Conservation (phyloP, 257 asterid genomes). For the Prunella vulgaris region DNA sequence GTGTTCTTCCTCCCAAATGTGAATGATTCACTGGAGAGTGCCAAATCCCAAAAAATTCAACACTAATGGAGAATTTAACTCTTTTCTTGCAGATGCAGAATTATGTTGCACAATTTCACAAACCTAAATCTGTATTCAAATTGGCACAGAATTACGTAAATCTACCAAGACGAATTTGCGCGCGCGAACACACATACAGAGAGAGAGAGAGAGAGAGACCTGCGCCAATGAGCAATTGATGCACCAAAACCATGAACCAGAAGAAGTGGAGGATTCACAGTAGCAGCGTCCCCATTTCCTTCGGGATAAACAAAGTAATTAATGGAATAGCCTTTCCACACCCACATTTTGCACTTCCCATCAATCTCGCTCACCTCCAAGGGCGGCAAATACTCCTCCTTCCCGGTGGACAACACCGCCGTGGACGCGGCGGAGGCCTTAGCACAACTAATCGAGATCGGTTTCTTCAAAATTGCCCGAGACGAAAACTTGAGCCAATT, state of each 20-base stretch:
- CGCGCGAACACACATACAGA: neutral
- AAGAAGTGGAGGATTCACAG: constrained; percentile 50
- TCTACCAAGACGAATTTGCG: neutral
- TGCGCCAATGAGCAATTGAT: constrained; percentile 90
- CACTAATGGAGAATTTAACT: neutral
- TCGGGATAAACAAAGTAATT: constrained; percentile 63
- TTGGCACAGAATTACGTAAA: neutral
- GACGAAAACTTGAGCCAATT: constrained; percentile 8
- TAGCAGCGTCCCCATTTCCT: constrained; percentile 7
- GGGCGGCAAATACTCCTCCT: constrained; percentile 33
- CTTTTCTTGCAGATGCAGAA: neutral
- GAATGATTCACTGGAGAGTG: no score
- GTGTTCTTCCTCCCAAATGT: no score
- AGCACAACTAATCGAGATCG: constrained; percentile 19
- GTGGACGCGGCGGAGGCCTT: constrained; percentile 26
- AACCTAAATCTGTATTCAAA: neutral
- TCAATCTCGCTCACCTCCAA: constrained; percentile 57
- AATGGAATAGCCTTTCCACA: constrained; percentile 61
- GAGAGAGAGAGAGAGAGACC: constrained; percentile 29
- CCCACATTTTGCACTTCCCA: constrained; percentile 62
- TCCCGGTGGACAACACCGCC: constrained; percentile 28
- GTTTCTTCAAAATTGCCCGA: neutral
- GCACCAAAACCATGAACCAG: constrained; percentile 96
- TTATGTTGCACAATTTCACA: neutral
- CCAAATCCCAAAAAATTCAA: neutral